A percentile compares a stretch with the other conserved stretches of the same genome.
These are phyloP conservation scores for Globisporangium perplexum DNA, from an alignment of 352 stramenopile species.

Conservation along the genomic window DNA sequence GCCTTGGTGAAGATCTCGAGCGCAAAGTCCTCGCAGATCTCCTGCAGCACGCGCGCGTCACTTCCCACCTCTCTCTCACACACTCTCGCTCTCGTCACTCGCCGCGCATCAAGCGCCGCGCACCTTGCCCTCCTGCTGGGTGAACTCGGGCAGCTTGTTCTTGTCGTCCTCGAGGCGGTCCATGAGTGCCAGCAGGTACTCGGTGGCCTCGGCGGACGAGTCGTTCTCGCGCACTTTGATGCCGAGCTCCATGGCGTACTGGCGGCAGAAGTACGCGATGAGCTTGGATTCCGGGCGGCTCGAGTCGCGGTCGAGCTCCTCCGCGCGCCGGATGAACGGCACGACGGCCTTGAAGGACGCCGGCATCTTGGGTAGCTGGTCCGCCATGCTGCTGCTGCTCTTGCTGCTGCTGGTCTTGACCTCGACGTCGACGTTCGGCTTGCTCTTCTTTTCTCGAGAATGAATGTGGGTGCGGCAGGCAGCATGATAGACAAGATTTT, in stretches of 20 bases:
- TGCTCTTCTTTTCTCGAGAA: no score
- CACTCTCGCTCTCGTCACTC: neutral
- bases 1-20: slow-evolving; percentile 93
- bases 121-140: slow-evolving; percentile 88
- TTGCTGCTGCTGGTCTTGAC: neutral
- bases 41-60: slow-evolving; percentile 18
- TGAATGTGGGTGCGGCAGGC: no score
- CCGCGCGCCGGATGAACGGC: slow-evolving; percentile 91
- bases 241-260: slow-evolving; percentile 86
- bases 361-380: slow-evolving; percentile 77
- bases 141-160: slow-evolving; percentile 84
- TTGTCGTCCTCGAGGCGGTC: slow-evolving; percentile 91
- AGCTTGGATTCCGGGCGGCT: slow-evolving; percentile 89
- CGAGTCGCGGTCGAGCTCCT: slow-evolving; percentile 93
- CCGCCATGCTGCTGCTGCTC: slow-evolving; percentile 31
- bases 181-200: slow-evolving; percentile 89
- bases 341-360: slow-evolving; percentile 92
- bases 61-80: neutral
- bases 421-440: no score
- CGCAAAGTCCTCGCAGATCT: slow-evolving; percentile 87
- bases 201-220: slow-evolving; percentile 70
- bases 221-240: slow-evolving; percentile 85
- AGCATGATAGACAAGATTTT: no score
- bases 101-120: slow-evolving; percentile 2
- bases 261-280: slow-evolving; percentile 92